Evolutionary conservation across 139 green algal genomes (phyloP).

Genomic region (Chlorella ohadii): DNA sequence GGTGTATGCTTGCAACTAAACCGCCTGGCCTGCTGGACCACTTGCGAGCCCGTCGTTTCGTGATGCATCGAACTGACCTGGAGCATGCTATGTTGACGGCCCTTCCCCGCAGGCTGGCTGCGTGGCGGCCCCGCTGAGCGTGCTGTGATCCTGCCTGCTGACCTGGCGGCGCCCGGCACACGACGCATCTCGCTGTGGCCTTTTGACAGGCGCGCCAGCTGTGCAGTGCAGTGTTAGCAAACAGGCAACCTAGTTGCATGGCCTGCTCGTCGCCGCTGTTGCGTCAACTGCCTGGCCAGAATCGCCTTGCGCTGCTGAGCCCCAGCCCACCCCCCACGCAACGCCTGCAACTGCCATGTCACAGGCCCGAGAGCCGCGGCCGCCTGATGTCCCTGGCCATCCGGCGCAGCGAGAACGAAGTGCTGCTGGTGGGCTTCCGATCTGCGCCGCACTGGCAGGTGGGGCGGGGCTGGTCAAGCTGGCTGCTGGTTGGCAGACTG

Average conservation of each 20-base stretch:
- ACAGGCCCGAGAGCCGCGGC: conserved; percentile 37
- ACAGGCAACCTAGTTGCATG: no score
- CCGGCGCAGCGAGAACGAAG: conserved; percentile 14
- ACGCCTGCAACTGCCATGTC: neutral
- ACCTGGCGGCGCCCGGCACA: neutral
- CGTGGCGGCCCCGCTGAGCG: neutral
- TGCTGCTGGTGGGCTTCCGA: conserved; percentile 39
- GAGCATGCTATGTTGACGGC: no score
- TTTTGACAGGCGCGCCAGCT: conserved; percentile 35
- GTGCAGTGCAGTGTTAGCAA: no score
- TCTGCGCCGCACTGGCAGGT: conserved; percentile 43
- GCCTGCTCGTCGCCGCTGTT: no score
- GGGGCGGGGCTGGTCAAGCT: neutral
- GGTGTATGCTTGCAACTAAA: no score
- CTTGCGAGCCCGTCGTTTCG: no score
- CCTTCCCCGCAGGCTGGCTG: conserved; percentile 30
- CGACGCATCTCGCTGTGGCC: conserved; percentile 34
- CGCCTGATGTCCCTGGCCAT: conserved; percentile 34
- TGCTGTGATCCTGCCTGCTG: neutral
- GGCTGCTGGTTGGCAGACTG: neutral
- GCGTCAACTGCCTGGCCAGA: no score
- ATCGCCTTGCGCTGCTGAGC: no score
- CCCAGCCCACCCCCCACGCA: neutral
- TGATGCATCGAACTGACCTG: no score
- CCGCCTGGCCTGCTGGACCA: no score